phyloP scores from a whole-genome alignment of 1,139 yeast genomes.

The Hemisphaericaspora xylanilytica region DNA sequence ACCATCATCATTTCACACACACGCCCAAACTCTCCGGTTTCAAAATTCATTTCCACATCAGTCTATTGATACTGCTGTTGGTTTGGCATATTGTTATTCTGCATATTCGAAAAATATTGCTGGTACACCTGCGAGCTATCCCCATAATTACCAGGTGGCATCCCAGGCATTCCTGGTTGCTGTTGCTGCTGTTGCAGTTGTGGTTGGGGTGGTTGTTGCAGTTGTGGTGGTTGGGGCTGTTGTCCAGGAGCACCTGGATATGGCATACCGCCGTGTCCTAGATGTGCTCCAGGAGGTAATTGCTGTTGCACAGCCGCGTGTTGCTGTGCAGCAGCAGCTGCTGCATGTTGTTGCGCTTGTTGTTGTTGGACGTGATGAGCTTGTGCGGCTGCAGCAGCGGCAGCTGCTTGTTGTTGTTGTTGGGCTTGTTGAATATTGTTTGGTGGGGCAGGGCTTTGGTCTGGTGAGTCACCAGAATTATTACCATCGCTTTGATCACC shows the following conservation, averaged over 20 bases:
- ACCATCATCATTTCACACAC: background rate
- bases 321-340: slow-evolving; percentile 22
- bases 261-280: slow-evolving; percentile 44
- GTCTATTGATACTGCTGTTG: slow-evolving; percentile 37
- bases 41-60: background rate
- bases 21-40: background rate
- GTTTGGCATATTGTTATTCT: slow-evolving; percentile 46
- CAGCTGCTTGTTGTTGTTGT: slow-evolving; percentile 23
- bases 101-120: slow-evolving; percentile 59
- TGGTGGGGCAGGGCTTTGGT: slow-evolving; percentile 32
- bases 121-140: slow-evolving; percentile 35
- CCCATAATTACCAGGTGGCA: slow-evolving; percentile 25
- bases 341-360: slow-evolving; percentile 19
- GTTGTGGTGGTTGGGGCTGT: slow-evolving; percentile 3
- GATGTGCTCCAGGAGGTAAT: slow-evolving; percentile 48
- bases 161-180: slow-evolving; percentile 16
- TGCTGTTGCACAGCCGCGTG: slow-evolving; percentile 31
- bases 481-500: slow-evolving; percentile 58
- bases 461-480: slow-evolving; percentile 41
- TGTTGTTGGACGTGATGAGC: slow-evolving; percentile 25
- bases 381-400: slow-evolving; percentile 21
- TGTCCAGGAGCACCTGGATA: slow-evolving; percentile 33
- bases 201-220: slow-evolving; percentile 1
- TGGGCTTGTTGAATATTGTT: slow-evolving; percentile 30
- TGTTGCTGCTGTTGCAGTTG: slow-evolving; percentile 26